These are phyloP conservation scores for Plasmodium cynomolgi DNA, from an alignment of 169 alveolate species.

Conservation along the genomic window DNA sequence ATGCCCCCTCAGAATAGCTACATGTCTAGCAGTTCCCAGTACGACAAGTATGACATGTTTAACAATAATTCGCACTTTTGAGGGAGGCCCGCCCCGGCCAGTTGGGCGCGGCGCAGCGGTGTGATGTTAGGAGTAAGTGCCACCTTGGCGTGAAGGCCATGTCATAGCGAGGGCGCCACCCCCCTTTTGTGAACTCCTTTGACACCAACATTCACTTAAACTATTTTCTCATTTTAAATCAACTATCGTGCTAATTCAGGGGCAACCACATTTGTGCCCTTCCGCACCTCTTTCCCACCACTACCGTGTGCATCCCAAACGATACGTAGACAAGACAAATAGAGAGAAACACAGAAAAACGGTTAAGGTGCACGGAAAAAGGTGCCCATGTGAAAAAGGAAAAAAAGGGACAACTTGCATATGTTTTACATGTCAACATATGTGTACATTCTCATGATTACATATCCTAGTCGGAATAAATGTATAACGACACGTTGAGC, in stretches of 20 bases:
- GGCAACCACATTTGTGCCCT: background rate
- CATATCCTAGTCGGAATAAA: background rate
- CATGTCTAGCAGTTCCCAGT: slow-evolving; percentile 21
- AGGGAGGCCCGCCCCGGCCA: background rate
- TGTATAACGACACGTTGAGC: background rate
- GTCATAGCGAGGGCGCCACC: no score
- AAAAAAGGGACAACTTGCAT: background rate
- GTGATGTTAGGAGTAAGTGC: background rate
- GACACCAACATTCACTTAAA: background rate
- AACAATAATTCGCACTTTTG: slow-evolving; percentile 40
- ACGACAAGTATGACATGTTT: slow-evolving; percentile 74
- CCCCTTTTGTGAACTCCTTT: background rate
- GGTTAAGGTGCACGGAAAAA: background rate
- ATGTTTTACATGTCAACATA: background rate
- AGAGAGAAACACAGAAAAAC: background rate
- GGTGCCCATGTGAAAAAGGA: background rate
- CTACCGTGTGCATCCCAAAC: background rate
- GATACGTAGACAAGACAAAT: background rate
- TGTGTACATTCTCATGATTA: background rate
- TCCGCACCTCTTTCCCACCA: background rate
- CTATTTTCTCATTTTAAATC: background rate
- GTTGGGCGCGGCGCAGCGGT: background rate
- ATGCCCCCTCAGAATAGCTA: slow-evolving; percentile 72
- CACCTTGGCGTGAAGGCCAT: no score
- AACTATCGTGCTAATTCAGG: background rate